phyloP scores from a whole-genome alignment of 1,139 yeast genomes.

The Diutina pseudorugosa region DNA sequence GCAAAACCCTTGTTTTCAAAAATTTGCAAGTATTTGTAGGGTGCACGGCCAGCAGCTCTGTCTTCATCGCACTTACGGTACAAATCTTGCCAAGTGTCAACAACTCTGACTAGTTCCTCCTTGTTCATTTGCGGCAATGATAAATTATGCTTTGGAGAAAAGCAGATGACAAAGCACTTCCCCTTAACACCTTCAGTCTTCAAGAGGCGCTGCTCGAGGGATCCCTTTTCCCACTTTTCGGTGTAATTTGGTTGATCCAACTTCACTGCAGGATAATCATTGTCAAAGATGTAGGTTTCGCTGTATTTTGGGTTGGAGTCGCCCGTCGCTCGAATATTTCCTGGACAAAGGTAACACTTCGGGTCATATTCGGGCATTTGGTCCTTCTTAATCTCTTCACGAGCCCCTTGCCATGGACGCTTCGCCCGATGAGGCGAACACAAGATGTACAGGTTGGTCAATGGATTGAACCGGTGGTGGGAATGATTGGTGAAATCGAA shows the following conservation, averaged over 20 bases:
- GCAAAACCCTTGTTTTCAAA: slow-evolving; percentile 73
- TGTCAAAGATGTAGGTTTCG: slow-evolving; percentile 47
- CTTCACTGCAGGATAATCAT: slow-evolving; percentile 64
- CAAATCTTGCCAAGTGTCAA: slow-evolving; percentile 48
- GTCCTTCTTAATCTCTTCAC: slow-evolving; percentile 37
- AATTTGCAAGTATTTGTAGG: slow-evolving; percentile 53
- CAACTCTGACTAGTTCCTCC: slow-evolving; percentile 32
- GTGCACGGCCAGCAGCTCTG: slow-evolving; percentile 26
- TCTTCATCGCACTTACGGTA: slow-evolving; percentile 29
- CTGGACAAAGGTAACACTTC: slow-evolving; percentile 64
- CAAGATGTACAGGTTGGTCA: slow-evolving; percentile 49
- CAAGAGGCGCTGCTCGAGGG: slow-evolving; percentile 30
- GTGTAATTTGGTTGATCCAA: slow-evolving; percentile 39
- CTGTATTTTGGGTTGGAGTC: slow-evolving; percentile 48
- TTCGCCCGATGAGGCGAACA: slow-evolving; percentile 73
- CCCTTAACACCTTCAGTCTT: slow-evolving; percentile 54
- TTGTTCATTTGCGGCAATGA: slow-evolving; percentile 53
- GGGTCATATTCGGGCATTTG: slow-evolving; percentile 46
- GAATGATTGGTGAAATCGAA: slow-evolving; percentile 46
- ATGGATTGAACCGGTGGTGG: slow-evolving; percentile 60
- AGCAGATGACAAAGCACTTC: slow-evolving; percentile 60
- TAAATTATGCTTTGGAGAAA: slow-evolving; percentile 58
- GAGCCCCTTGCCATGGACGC: slow-evolving; percentile 75
- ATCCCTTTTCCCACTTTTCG: slow-evolving; percentile 9
- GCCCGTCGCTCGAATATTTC: slow-evolving; percentile 57